Evolutionary conservation across 2,329 filamentous ascomycete genomes (phyloP), one percentile per base, ranked within the genome.

Genomic region (Epichloe scottii): DNA sequence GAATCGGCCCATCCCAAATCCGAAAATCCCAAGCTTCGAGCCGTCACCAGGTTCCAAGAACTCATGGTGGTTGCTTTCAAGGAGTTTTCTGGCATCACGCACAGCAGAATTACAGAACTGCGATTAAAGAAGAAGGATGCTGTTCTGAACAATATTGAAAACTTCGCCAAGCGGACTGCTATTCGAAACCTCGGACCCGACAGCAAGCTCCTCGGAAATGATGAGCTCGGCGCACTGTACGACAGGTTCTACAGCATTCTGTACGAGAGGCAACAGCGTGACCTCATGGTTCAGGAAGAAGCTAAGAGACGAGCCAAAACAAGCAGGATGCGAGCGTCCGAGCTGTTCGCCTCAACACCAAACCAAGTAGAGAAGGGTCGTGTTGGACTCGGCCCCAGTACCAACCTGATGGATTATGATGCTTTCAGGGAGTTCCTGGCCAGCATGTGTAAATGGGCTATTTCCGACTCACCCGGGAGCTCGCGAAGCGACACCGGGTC

Each of bases 41-140:
- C 90, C 0, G 93, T 98, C 50, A 98, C 94, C 5, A 81, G 88
- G 45, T 98, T 98, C 65, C 93, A 98, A 62, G 93, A 97, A 66
- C 79, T 98, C 52, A 97, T 98, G 90, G 93, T 98, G 3, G 93
- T 97, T 19, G 93, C 93, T 0, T 98, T 98, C 71, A 97, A 96
- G 60, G 93, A 98, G 63, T 98, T 98, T 63, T 86, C 91, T 0
- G 88, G 84, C 40, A 95, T 98, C 58, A 98, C 93, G 0, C 91
- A 98, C 63, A 85, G 82, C 62, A 95, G 85, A 48, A 90, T 98
- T 54, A 86, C 85, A 0, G 93, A 97, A 57, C 78, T 94, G 62
- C 83, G 93, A 21, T 76, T 87, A 40, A 95, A 90, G 68, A 94
- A 97, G 68, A 97, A 97, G 68, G 88, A 93, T 62, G 85, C 87